phyloP scores from a whole-genome alignment of 2,329 filamentous ascomycete species.

The Colletotrichum plurivorum region DNA sequence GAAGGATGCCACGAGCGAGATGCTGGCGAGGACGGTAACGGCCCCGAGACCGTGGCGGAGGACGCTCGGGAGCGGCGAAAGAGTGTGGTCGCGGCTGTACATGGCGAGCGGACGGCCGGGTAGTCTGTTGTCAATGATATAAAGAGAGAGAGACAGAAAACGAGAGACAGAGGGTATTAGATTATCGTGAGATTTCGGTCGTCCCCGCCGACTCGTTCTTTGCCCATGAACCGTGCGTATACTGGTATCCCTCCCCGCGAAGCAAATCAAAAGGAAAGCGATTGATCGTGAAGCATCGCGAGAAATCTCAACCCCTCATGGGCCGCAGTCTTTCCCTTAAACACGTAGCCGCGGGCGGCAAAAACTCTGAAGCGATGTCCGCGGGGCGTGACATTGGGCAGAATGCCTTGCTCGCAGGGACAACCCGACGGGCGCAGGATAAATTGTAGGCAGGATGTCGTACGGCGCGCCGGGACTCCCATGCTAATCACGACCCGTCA shows the following conservation, averaged over 20 bases:
- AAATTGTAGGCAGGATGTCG: neutral
- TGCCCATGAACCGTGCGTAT: neutral
- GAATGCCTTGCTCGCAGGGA: constrained; percentile 4
- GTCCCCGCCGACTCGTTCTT: constrained; percentile 24
- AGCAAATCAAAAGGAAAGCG: neutral
- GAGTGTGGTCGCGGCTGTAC: constrained; percentile 39
- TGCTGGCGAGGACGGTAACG: constrained; percentile 51
- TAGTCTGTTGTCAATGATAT: neutral
- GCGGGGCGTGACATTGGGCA: constrained; percentile 6
- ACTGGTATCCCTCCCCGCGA: neutral
- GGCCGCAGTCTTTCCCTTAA: too few relatives aligned
- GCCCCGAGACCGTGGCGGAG: constrained; percentile 53
- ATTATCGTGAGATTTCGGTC: constrained; percentile 2
- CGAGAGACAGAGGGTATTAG: neutral
- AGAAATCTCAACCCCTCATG: neutral
- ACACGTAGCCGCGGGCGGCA: constrained; percentile 19
- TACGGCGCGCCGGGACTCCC: constrained; percentile 11
- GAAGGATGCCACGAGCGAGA: constrained; percentile 53
- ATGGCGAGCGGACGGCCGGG: neutral
- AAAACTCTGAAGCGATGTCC: constrained; percentile 8
- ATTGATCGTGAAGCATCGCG: neutral
- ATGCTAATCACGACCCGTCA: constrained; percentile 19
- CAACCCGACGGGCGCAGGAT: constrained; percentile 12
- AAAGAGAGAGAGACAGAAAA: neutral
- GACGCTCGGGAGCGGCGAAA: constrained; percentile 51